Evolutionary conservation across 345 rosid species (phyloP).

Genomic region (Abelmoschus esculentus): DNA sequence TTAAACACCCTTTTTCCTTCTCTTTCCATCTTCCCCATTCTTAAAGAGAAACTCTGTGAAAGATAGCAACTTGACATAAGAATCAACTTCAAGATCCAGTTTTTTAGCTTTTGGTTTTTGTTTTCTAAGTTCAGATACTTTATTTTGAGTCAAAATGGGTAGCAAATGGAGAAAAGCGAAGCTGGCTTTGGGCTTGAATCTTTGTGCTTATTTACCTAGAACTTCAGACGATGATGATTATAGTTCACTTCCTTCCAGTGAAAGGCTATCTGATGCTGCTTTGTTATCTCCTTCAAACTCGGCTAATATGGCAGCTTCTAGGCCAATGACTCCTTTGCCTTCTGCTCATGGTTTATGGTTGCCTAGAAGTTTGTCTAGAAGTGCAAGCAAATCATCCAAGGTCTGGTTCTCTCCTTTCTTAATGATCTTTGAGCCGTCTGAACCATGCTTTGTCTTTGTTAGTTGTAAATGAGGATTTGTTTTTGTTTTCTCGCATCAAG

Average conservation of each 20-base stretch:
- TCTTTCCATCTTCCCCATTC: conserved; percentile 16
- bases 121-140: neutral
- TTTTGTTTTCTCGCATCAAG: neutral
- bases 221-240: conserved; percentile 51
- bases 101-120: conserved; percentile 15
- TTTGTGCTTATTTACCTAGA: conserved; percentile 62
- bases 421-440: neutral
- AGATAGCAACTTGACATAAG: conserved; percentile 14
- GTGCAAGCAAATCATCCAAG: conserved; percentile 77
- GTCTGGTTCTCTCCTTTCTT: conserved; percentile 29
- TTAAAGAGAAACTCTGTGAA: conserved; percentile 19
- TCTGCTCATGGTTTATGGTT: conserved; percentile 66
- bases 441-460: neutral
- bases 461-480: neutral
- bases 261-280: conserved; percentile 79
- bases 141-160: conserved; percentile 37
- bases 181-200: conserved; percentile 65
- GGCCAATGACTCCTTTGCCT: conserved; percentile 76
- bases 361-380: conserved; percentile 59
- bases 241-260: conserved; percentile 33
- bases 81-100: conserved; percentile 24
- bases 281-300: conserved; percentile 61
- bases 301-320: conserved; percentile 26
- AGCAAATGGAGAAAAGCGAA: conserved; percentile 88
- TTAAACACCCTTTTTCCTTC: conserved; percentile 21